Base-by-base conservation (phyloP, 352 stramenopile species). In the Elongisporangium anandrum region DNA sequence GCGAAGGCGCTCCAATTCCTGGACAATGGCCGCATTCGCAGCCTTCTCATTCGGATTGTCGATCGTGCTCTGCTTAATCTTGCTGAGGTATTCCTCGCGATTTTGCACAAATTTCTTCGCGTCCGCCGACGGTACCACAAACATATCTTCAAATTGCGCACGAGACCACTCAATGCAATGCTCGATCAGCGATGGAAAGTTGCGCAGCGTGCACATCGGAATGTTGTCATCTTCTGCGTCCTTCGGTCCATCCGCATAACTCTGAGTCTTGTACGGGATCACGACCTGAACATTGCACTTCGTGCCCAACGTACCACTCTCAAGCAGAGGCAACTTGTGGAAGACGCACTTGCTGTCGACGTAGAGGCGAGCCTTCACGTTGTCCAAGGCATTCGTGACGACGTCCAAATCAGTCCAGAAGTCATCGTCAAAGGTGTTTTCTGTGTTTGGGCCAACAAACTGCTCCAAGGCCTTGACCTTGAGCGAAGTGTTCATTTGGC, bases 81-180 rank as follows among this genome's bases (percentile, higher is more conserved):
- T 87, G 26, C 66, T 55, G n/a, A 96, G 29, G 68, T 95, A 96
- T n/a, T 65, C 72, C 17, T 66, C 60, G 23, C 85, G 85, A 54
- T 94, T 65, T 19, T 90, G 59, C 8, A 87, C 67, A 55, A 96
- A 97, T 59, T 96, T 96, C 56, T 96, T 92, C 5, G 84, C 82
- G 22, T 96, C 87, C 5, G 78, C 74, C 21, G 85, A 81, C 9
- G 87, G 86, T 15, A 86, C 85, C 23, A 96, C 83, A 54, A 94
- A 94, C 19, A 90, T 39, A 50, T 94, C 85, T 67, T 92, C 83
- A 64, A 94, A 94, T 66, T 94, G 85, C 20, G 85, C 85, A 17
- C 85, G 82, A n/a, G 95, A 95, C 97, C 97, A 99, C 50, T 99
- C 97, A 64, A 99, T 99, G 69, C 96, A 99, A 81, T 99, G 98